Base-by-base conservation (phyloP, 2,329 filamentous ascomycete species). In the Arthrinium phaeospermum region DNA sequence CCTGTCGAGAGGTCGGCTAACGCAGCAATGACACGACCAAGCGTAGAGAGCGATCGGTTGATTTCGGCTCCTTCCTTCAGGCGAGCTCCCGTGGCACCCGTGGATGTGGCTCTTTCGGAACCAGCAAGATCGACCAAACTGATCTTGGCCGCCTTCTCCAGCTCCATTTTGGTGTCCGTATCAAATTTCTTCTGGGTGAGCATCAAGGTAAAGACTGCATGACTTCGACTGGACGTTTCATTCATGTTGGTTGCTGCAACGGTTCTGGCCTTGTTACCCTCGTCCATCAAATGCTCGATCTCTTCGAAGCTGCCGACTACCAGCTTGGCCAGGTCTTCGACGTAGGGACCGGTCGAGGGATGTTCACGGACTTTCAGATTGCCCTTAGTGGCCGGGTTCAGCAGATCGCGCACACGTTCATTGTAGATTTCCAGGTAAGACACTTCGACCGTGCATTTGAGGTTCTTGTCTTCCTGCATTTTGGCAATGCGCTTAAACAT, bases 231-330 rank as follows among this genome's bases (percentile, higher is more conserved):
- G 73, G 95, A 98, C 0, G 97, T 99, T 83, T 98, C 96, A 87
- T 99, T 99, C 96, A 99, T 99, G 88, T 98, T 99, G 51, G 96
- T 99, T 10, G 96, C 96, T 3, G 96, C 96, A 51, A 99, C 96
- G 0, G 96, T 99, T 86, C 96, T 90, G 46, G 96, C 96, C 84
- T 99, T 99, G 87, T 99, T 99, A 79, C 96, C 96, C 84, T 98
- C 96, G 80, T 99, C 96, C 96, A 99, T 99, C 78, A 99, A 85
- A 80, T 98, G 92, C 80, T 99, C 96, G 76, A 99, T 98, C 81
- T 99, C 97, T 71, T 92, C 88, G 81, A 99, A 98, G 73, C 94
- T 96, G 77, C 94, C 91, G 53, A 99, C 96, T 1, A 96, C 94
- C 73, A 99, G 85, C 82, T 99, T 98, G 74, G 97, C 95, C 78